Conservation (phyloP, 2,329 filamentous ascomycete genomes). For the Alternaria viburni region DNA sequence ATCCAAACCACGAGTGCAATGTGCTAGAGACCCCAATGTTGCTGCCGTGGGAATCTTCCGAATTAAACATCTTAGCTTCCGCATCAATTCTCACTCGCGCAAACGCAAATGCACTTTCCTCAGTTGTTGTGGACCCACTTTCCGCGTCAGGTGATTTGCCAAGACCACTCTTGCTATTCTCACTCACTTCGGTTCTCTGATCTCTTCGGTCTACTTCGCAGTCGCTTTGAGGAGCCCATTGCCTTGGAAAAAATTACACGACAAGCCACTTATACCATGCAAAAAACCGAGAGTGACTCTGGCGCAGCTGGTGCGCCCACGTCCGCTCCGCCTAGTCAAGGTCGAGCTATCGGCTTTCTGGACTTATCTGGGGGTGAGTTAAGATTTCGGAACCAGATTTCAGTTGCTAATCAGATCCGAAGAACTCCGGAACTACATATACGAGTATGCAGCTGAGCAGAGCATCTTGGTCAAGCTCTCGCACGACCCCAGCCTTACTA, state of each 20-base stretch:
- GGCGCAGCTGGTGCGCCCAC: background rate
- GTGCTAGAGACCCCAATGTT: background rate
- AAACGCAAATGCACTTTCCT: background rate
- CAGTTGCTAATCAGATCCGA: background rate
- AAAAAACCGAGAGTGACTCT: background rate
- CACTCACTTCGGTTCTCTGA: background rate
- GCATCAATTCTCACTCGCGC: background rate
- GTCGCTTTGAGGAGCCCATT: background rate
- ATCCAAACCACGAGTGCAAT: background rate
- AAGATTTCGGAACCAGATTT: background rate
- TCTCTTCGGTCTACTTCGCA: background rate
- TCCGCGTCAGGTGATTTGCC: background rate
- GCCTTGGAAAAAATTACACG: background rate
- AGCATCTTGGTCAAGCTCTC: background rate
- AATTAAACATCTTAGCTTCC: background rate
- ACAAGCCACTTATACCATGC: background rate
- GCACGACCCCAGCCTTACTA: background rate
- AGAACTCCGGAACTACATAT: background rate
- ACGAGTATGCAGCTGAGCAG: background rate
- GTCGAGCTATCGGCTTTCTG: background rate
- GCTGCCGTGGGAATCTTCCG: background rate
- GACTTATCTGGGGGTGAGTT: background rate
- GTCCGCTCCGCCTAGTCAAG: background rate
- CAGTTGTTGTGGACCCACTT: background rate
- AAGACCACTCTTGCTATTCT: background rate